These are phyloP conservation scores for Heritiera fomes DNA, from an alignment of 345 rosid genomes.

Conservation along the genomic window DNA sequence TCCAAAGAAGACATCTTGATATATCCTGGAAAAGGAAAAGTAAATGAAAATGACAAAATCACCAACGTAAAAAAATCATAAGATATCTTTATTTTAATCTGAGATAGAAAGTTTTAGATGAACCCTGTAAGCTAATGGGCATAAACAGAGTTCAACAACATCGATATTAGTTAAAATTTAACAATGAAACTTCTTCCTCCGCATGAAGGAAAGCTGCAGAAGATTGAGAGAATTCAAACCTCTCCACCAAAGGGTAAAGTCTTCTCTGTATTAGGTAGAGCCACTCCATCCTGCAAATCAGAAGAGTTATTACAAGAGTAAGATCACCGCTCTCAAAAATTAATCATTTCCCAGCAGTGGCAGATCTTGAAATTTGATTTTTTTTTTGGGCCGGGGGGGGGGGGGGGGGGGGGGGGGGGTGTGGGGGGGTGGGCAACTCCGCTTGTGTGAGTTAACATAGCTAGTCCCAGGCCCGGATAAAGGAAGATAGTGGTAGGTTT, in stretches of 20 bases:
- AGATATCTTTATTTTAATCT: background rate
- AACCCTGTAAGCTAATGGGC: background rate
- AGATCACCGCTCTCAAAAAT: background rate
- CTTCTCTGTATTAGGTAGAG: slow-evolving; percentile 90
- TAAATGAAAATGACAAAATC: background rate
- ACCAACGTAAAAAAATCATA: background rate
- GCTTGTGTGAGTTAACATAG: no score
- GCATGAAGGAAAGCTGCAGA: background rate
- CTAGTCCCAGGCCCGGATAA: no score
- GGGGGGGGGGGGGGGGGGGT: no score
- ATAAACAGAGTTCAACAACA: slow-evolving; percentile 10
- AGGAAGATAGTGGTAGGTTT: no score
- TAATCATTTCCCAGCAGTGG: background rate
- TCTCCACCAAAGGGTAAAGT: slow-evolving; percentile 96
- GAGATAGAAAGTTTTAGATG: background rate
- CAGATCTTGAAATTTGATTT: background rate
- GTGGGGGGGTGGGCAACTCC: no score
- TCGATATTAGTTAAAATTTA: background rate
- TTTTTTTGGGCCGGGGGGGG: no score
- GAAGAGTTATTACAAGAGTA: slow-evolving; percentile 26
- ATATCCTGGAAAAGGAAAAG: slow-evolving; percentile 59
- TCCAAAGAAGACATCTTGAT: slow-evolving; percentile 96
- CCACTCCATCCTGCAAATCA: slow-evolving; percentile 80
- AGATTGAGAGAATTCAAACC: slow-evolving; percentile 43
- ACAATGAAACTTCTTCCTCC: background rate